Evolutionary conservation across 2,329 filamentous ascomycete species (phyloP).

Genomic region (Epichloe baconii): DNA sequence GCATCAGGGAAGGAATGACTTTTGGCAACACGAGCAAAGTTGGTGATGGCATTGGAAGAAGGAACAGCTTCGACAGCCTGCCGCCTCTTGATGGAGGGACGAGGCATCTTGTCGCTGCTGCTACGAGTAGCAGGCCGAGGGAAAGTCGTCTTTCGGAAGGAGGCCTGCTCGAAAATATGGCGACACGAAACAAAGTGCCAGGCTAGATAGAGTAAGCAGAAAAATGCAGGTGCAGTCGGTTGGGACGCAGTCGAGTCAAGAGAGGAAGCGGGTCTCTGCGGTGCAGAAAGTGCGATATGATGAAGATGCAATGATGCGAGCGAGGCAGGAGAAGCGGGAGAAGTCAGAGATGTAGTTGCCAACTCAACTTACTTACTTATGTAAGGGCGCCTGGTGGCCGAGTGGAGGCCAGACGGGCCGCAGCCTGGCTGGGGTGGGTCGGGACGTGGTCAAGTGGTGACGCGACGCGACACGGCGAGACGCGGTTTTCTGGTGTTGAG

Average conservation of each 20-base stretch:
- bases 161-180: neutral
- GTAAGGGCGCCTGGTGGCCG: neutral
- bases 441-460: neutral
- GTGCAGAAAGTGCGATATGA: neutral
- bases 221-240: neutral
- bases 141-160: neutral
- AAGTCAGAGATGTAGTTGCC: constrained; percentile 1
- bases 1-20: constrained; percentile 13
- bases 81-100: constrained; percentile 6
- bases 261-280: neutral
- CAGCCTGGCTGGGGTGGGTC: neutral
- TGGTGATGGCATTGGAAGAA: constrained; percentile 23
- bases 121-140: neutral
- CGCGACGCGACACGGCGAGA: neutral
- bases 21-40: constrained; percentile 37
- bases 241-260: neutral
- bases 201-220: neutral
- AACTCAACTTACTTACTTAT: too few species aligned
- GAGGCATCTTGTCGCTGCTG: constrained; percentile 1
- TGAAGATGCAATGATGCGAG: neutral
- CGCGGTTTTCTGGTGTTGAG: neutral
- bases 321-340: constrained; percentile 1
- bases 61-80: constrained; percentile 7
- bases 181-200: neutral
- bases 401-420: neutral